Evolutionary conservation across 257 asterid genomes (phyloP).

Genomic region (Solanum neorickii): DNA sequence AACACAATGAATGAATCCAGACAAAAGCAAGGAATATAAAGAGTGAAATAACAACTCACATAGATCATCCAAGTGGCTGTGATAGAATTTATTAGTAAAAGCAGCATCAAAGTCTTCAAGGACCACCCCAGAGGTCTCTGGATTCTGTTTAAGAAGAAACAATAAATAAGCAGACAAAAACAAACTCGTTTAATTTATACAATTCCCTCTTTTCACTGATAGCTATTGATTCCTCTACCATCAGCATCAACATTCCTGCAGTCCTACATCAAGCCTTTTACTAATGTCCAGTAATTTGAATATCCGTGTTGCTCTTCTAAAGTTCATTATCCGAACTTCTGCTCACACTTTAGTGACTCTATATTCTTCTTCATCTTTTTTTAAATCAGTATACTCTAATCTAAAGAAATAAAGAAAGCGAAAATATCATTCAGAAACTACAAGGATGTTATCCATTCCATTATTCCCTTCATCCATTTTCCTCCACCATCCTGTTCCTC

Average conservation of each 20-base stretch:
- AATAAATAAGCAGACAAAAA: neutral
- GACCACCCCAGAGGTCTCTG: conserved; percentile 71
- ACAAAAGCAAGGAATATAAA: conserved; percentile 1
- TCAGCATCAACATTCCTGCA: neutral
- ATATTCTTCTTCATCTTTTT: neutral
- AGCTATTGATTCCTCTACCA: neutral
- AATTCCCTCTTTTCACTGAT: neutral
- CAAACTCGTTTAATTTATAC: neutral
- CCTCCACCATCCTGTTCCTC: neutral
- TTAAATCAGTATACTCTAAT: neutral
- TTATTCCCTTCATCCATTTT: neutral
- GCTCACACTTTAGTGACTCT: neutral
- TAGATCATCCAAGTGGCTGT: conserved; percentile 86
- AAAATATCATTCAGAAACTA: neutral
- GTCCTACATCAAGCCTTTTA: neutral
- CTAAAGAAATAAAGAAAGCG: neutral
- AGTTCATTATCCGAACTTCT: neutral
- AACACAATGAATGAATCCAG: neutral
- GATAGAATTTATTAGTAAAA: conserved; percentile 79
- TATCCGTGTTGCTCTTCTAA: neutral
- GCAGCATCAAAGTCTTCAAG: conserved; percentile 86
- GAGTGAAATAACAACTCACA: conserved; percentile 44
- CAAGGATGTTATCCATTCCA: neutral
- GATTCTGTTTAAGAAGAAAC: conserved; percentile 43
- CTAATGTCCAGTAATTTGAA: neutral